These are phyloP conservation scores for Zalerion maritima DNA, from an alignment of 495 filamentous ascomycete species.

Conservation along the genomic window DNA sequence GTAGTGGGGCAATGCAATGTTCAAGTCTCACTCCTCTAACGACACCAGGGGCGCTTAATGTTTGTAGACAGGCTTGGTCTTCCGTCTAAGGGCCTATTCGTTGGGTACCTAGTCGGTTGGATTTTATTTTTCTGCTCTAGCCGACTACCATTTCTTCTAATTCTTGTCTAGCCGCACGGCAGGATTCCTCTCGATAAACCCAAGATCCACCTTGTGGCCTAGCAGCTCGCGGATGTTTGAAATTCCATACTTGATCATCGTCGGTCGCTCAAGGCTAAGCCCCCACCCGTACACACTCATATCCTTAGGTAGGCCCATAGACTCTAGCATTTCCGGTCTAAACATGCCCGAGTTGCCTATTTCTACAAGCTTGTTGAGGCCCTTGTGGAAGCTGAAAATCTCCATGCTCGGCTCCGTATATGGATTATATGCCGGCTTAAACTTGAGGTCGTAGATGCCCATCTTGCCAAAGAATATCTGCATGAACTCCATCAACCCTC, in stretches of 20 bases:
- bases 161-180: slow-evolving; percentile 68
- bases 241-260: slow-evolving; percentile 93
- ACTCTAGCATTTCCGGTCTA: slow-evolving; percentile 77
- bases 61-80: too few relatives aligned
- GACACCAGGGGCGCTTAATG: too few relatives aligned
- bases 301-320: slow-evolving; percentile 75
- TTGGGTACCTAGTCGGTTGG: too few relatives aligned
- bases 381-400: slow-evolving; percentile 85
- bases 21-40: too few relatives aligned
- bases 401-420: slow-evolving; percentile 98
- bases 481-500: slow-evolving; percentile 93
- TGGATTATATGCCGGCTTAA: slow-evolving; percentile 96
- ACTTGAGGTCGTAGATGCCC: slow-evolving; percentile 74
- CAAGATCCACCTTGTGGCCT: slow-evolving; percentile 72
- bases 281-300: slow-evolving; percentile 87
- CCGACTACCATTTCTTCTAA: slow-evolving; percentile 28
- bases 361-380: slow-evolving; percentile 82
- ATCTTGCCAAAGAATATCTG: slow-evolving; percentile 92
- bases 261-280: slow-evolving; percentile 79
- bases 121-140: too few relatives aligned
- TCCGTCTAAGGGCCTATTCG: too few relatives aligned
- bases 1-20: too few relatives aligned
- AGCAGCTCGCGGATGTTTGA: slow-evolving; percentile 73
- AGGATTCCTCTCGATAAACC: slow-evolving; percentile 69
- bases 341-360: slow-evolving; percentile 99